phyloP scores from a whole-genome alignment of 768 basidiomycete genomes.

The Hydnum rufescens region DNA sequence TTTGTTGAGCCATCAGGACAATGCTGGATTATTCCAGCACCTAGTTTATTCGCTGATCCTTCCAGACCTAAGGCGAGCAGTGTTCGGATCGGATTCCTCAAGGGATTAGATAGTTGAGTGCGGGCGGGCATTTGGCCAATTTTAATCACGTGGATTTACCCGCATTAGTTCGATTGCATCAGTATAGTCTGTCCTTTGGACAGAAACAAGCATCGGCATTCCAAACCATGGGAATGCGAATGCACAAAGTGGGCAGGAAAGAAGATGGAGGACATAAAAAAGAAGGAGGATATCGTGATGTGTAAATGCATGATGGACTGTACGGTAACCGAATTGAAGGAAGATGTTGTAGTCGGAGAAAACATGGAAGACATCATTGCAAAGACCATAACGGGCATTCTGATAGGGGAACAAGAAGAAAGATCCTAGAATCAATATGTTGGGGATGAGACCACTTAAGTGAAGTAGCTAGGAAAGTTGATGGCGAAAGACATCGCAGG shows the following conservation, averaged over 20 bases:
- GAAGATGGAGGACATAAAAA: not conserved
- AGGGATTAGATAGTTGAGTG: conserved; percentile 1
- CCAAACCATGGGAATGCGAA: not conserved
- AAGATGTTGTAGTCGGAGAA: too few relatives aligned
- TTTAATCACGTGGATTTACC: not conserved
- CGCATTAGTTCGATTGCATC: not conserved
- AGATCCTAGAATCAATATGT: too few relatives aligned
- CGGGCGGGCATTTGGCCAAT: not conserved
- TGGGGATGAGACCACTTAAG: too few relatives aligned
- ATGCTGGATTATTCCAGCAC: conserved; percentile 82
- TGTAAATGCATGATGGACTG: not conserved
- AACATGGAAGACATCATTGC: too few relatives aligned
- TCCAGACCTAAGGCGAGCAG: conserved; percentile 83
- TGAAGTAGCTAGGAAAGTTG: too few relatives aligned
- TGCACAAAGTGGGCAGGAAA: not conserved
- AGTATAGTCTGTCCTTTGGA: not conserved
- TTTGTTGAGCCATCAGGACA: conserved; percentile 44
- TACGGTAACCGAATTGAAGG: too few relatives aligned
- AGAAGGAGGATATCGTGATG: not conserved
- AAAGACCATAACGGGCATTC: not conserved
- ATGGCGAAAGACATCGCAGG: not conserved
- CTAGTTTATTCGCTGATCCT: conserved; percentile 95
- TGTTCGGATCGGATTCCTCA: conserved; percentile 9
- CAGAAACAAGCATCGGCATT: too few relatives aligned
- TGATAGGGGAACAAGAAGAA: not conserved